A percentile compares a stretch with the other conserved stretches of the same genome.
Evolutionary conservation across 768 basidiomycete species (phyloP).

Genomic region (Cytidiella melzeri): DNA sequence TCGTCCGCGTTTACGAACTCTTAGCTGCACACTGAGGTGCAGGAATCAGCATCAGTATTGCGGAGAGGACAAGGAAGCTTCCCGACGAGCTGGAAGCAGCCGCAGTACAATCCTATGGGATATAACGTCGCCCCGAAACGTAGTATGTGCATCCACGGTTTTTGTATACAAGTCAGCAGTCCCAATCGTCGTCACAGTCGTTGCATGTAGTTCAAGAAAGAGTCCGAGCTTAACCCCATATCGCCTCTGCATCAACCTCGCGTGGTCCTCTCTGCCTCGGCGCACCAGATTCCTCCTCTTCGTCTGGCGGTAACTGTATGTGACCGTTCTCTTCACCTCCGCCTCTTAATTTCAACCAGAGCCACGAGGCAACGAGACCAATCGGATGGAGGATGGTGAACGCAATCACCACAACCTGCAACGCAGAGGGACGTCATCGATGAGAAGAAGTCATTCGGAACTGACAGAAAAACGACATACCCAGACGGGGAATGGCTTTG

Average conservation of each 20-base stretch:
- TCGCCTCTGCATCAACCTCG: conserved; percentile 37
- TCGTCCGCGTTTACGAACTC: no score
- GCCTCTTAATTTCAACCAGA: conserved; percentile 31
- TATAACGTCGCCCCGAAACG: no score
- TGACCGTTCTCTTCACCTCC: conserved; percentile 25
- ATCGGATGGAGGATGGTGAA: conserved; percentile 69
- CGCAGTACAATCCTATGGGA: no score
- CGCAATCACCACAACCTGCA: conserved; percentile 50
- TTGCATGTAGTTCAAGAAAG: no score
- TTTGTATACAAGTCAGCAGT: no score
- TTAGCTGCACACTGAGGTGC: no score
- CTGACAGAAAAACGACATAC: conserved; percentile 33
- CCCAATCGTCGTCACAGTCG: no score
- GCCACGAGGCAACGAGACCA: conserved; percentile 38
- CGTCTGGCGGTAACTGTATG: conserved; percentile 40
- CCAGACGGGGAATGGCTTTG: conserved; percentile 60
- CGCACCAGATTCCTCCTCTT: conserved; percentile 17
- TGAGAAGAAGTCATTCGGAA: not conserved
- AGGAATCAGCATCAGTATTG: no score
- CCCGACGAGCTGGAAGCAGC: no score
- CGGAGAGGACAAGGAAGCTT: no score
- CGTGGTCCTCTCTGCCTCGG: conserved; percentile 24
- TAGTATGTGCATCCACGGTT: no score
- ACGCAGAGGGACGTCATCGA: not conserved
- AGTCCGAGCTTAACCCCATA: conserved; percentile 30